Evolutionary conservation across 305 asterid species (phyloP), one percentile per base, ranked within the genome.

Genomic region (Rubia tinctorum): DNA sequence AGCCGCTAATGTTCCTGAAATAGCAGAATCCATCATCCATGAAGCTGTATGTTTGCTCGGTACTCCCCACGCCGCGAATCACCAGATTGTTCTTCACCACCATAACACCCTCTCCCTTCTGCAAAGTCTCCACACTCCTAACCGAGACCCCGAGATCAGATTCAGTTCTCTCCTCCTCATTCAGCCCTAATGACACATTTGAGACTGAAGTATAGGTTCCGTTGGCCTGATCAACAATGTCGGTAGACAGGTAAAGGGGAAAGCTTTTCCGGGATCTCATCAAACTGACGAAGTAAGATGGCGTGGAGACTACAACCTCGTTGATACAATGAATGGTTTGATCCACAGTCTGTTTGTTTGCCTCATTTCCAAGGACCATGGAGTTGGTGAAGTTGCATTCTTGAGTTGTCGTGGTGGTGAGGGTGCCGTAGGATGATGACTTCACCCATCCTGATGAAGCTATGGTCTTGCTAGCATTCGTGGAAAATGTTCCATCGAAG

Each of bases 1-100:
- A 86, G 85, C 96, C 90, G 75, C 96, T 86, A 64, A 91, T 75
- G n/a, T 84, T 80, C 81, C 98, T 90, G 58, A 71, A 80, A 74
- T 91, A 93, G 77, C 98, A 91, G 39, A 56, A 76, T 37, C 76
- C 67, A 56, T 78, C 79, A 23, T 85, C 82, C 2, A 55, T 39
- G 22, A 79, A 88, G 8, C 14, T 44, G 69, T 88, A 87, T 39
- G 53, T 82, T 74, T 90, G 98, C 71, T 84, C 88, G 8, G 90
- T 91, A 79, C 91, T 88, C 49, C 90, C 98, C 62, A 85, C 13
- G 73, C 96, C 97, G 61, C 76, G 78, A 10, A 84, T 78, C 22
- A 82, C 80, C 20, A 80, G 81, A 72, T 77, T 85, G 0, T 87
- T 93, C 65, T 87, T 91, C 72, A 94, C 86, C 56, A 84, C 69